Evolutionary conservation across 1,284 basidiomycete genomes (phyloP), one percentile per base, ranked within the genome.

Genomic region (Boletus sp.): DNA sequence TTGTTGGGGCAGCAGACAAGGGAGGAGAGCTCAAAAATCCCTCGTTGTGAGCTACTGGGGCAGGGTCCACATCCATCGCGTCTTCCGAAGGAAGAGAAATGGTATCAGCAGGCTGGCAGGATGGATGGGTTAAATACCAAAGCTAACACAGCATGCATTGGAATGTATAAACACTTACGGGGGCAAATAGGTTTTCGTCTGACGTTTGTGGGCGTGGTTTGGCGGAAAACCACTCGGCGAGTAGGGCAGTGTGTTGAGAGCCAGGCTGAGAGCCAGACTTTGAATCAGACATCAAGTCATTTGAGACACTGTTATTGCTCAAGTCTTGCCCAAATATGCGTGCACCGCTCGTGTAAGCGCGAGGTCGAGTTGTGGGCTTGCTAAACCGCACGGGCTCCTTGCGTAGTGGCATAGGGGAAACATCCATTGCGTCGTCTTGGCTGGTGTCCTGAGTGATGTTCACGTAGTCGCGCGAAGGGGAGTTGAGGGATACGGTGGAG

Each of bases 51-150:
- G 58, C 22, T 53, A 57, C 35, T 51, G 63, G 50, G 16, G 75
- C 76, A 30, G 74, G 73, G 62, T 89, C 87, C 33, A 89, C 73
- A 55, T 89, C 86, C 87, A 89, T 89, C 17, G 81, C 81, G 63
- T 88, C 86, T 49, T 78, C 77, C 25, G 62, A 65, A 41, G 65
- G 60, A 23, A 75, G 69, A 41, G 72, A 74, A 13, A 68, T 59
- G 41, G 67, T 57, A 44, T 65, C 65, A 41, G 57, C 57, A 32
- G 66, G 68, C 73, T 76, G 56, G 60, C 58, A 44, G 27, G 33
- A 27, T 6, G n/a, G 27, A 33, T 56, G 12, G 55, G 46, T 26
- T 12, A 29, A 46, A 29, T 9, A 8, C 8, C 9, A 19, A 17
- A 34, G 9, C 3, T 12, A 19, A 23, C 19, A 25, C n/a, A 36